Evolutionary conservation across 1,284 basidiomycete genomes (phyloP).

Genomic region (Pisolithus thermaeus): DNA sequence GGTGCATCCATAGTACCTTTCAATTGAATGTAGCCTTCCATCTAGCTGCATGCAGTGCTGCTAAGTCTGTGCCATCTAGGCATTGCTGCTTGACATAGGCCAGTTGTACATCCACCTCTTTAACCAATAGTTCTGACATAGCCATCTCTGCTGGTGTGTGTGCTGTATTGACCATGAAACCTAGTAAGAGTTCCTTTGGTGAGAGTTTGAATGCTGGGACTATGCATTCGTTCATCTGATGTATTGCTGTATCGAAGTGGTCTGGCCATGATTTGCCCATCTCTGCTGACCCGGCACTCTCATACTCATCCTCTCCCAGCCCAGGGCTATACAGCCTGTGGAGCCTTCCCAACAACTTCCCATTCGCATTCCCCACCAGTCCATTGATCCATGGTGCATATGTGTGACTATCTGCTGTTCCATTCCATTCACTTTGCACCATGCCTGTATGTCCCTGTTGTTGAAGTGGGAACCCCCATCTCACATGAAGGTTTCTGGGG

Average conservation of each 20-base stretch:
- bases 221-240: conserved; percentile 22
- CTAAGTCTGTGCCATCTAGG: conserved; percentile 13
- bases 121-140: not conserved
- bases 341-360: conserved; percentile 24
- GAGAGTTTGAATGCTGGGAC: conserved; percentile 16
- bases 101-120: conserved; percentile 17
- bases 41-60: conserved; percentile 10
- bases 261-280: conserved; percentile 27
- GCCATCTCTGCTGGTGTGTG: conserved; percentile 5
- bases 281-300: conserved; percentile 7
- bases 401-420: conserved; percentile 20
- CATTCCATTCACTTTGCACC: conserved; percentile 22
- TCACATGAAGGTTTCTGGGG: conserved; percentile 32
- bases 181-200: conserved; percentile 1
- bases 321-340: conserved; percentile 28
- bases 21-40: conserved; percentile 17
- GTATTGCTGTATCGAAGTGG: conserved; percentile 27
- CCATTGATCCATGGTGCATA: conserved; percentile 39
- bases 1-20: conserved; percentile 3
- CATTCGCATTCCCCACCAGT: conserved; percentile 31
- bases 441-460: conserved; percentile 25
- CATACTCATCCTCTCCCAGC: conserved; percentile 26
- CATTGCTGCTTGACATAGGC: conserved; percentile 27
- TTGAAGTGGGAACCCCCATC: conserved; percentile 36
- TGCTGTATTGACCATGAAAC: conserved; percentile 22